These are phyloP conservation scores for Aspergillus nidulans DNA, from an alignment of 495 filamentous ascomycete species.

Conservation along the genomic window DNA sequence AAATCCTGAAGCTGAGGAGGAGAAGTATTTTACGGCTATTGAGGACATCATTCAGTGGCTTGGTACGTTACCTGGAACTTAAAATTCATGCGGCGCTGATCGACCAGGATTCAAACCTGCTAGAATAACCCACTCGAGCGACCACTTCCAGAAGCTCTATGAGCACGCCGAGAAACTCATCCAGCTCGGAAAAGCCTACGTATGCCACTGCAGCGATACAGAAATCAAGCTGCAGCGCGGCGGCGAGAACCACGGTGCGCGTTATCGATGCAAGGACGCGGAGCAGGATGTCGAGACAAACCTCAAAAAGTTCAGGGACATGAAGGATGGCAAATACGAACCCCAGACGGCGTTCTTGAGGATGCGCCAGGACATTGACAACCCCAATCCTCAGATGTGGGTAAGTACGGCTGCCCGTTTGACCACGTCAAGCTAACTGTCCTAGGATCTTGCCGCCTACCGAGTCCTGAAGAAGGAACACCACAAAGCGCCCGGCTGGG, in stretches of 20 bases:
- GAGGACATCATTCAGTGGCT: constrained; percentile 77
- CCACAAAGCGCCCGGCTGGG: constrained; percentile 65
- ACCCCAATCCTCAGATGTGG: constrained; percentile 66
- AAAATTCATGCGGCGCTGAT: background rate
- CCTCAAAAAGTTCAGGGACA: constrained; percentile 75
- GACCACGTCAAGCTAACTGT: background rate
- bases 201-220: constrained; percentile 66
- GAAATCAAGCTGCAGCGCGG: constrained; percentile 85
- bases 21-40: constrained; percentile 73
- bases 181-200: constrained; percentile 64
- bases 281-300: constrained; percentile 57
- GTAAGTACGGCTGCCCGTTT: background rate
- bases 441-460: constrained; percentile 63
- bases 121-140: constrained; percentile 72
- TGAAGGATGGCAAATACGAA: constrained; percentile 88
- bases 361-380: constrained; percentile 69
- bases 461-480: constrained; percentile 67
- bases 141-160: constrained; percentile 85
- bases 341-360: constrained; percentile 82
- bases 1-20: constrained; percentile 78
- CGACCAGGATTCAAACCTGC: constrained; percentile 59
- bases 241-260: constrained; percentile 59
- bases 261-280: constrained; percentile 10
- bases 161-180: constrained; percentile 86
- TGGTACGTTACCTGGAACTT: constrained; percentile 21